Base-by-base conservation (phyloP, 1,284 basidiomycete species). In the Cryptococcus sp. region DNA sequence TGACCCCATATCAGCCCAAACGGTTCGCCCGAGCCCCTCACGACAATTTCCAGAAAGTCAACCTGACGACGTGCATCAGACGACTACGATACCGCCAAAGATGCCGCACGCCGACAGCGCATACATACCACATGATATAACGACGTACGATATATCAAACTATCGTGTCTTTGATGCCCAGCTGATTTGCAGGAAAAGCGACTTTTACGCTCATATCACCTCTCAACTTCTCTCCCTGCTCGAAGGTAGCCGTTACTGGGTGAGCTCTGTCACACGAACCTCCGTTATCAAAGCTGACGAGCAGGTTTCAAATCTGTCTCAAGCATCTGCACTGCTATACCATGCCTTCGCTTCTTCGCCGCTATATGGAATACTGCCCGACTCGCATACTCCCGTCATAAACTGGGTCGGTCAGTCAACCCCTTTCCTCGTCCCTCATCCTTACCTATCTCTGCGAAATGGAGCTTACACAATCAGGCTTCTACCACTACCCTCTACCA, bases 91-190 rank as follows among this genome's bases (percentile, higher is more conserved):
- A 4, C 23, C 25, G 57, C 26, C 4, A n/a, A n/a, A n/a, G n/a
- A 92, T 91, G 88, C 83, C 84, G 24, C 88, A 93, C 75, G 87
- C 89, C 47, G 88, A 92, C 65, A 78, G 83, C 14, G 82, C 85
- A 4, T 70, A 82, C 19, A 77, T 92, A 6, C 88, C 88, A 5
- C 59, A 75, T 18, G 78, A 77, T 61, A 80, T 91, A 54, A 75
- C 72, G 47, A 81, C 81, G 72, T 72, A 24, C 56, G 67, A 56
- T 25, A 10, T 28, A 6, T 5, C 25, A 4, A 35, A 4, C 23
- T 19, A 6, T 5, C 26, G 24, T 31, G 23, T 5, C 24, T 18
- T 38, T 16, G n/a, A n/a, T 21, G 5, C 9, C 10, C 18, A 33
- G n/a, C 25, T 16, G 34, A 14, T 32, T 22, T 19, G 19, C 51